Base-by-base conservation (phyloP, 163 green algal species). In the Volvox carteri region DNA sequence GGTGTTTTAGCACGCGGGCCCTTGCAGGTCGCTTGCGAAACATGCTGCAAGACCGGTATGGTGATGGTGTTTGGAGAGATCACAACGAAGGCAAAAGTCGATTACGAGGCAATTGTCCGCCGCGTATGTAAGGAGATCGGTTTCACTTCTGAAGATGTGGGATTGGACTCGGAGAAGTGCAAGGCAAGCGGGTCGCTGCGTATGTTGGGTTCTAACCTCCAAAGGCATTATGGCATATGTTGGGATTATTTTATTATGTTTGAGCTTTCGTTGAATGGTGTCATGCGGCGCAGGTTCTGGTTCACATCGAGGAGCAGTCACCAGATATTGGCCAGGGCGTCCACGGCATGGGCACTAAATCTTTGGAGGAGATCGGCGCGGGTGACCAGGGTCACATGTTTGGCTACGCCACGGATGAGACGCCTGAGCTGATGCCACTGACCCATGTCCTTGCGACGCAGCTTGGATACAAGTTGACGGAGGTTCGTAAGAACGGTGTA, bases 31-130 rank as follows among this genome's bases (percentile, higher is more conserved):
- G 98, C 98, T 21, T 99, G 98, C 94, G 98, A 99, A 95, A 99
- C 98, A 1, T 96, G 94, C 87, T 99, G 97, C 79, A 99, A 99
- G 97, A 99, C 98, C 19, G 95, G 95, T 92, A 99, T 99, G 98
- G 98, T 99, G 90, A 99, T 99, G 98, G 96, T 99, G n/a, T 99
- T 99, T 86, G 98, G 98, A 78, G 98, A 99, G 95, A 99, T 99
- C 95, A 99, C 98, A 75, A 99, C 98, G 91, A 98, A 96, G 90
- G 98, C 98, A 74, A 99, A 99, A 95, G 97, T 99, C n/a, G 97
- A 99, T 94, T 99, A 99, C 92, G 98, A 99, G 96, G 96, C 96
- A 48, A 94, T 99, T 60, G 96, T 98, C 46, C 94, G 97, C 84
- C 90, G 96, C 62, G 96, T 95, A 4, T 97, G 95, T 93, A 86